These are phyloP conservation scores for Phialophora verrucosa DNA, from an alignment of 2,329 filamentous ascomycete species.

Conservation along the genomic window DNA sequence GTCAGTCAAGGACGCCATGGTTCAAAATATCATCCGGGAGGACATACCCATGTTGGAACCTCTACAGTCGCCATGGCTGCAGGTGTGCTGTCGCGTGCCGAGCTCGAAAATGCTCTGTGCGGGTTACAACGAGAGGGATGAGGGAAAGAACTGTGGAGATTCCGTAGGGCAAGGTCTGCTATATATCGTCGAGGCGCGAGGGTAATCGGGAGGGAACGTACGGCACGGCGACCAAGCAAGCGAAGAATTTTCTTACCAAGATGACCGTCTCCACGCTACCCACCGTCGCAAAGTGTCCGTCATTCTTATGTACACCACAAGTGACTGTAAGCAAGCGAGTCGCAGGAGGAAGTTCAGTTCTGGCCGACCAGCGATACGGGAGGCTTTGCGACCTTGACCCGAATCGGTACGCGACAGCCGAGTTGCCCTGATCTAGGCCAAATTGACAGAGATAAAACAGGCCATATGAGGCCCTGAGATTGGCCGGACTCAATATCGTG, in stretches of 20 bases:
- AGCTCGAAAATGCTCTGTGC: neutral
- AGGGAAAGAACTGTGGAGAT: conserved; percentile 8
- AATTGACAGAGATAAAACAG: conserved; percentile 16
- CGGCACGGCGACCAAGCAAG: conserved; percentile 5
- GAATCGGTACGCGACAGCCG: conserved; percentile 17
- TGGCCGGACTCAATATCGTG: conserved; percentile 8
- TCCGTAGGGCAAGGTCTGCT: conserved; percentile 9
- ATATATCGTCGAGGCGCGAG: conserved; percentile 21
- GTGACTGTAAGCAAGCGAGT: conserved; percentile 16
- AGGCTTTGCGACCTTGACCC: conserved; percentile 19
- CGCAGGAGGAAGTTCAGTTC: conserved; percentile 2
- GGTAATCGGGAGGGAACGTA: conserved; percentile 3
- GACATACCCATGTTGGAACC: conserved; percentile 20
- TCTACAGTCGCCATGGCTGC: conserved; percentile 27
- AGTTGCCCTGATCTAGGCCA: conserved; percentile 18
- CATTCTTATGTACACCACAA: conserved; percentile 1
- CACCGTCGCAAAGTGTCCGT: conserved; percentile 18
- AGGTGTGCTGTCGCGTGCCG: neutral
- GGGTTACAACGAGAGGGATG: conserved; percentile 6
- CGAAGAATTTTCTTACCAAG: conserved; percentile 5
- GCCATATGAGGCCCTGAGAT: conserved; percentile 9
- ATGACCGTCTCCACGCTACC: conserved; percentile 25
- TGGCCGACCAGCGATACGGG: conserved; percentile 1
- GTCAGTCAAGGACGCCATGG: conserved; percentile 11
- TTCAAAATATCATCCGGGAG: neutral